Conservation (phyloP, 2,329 filamentous ascomycete species). For the Calonectria leucothoes region DNA sequence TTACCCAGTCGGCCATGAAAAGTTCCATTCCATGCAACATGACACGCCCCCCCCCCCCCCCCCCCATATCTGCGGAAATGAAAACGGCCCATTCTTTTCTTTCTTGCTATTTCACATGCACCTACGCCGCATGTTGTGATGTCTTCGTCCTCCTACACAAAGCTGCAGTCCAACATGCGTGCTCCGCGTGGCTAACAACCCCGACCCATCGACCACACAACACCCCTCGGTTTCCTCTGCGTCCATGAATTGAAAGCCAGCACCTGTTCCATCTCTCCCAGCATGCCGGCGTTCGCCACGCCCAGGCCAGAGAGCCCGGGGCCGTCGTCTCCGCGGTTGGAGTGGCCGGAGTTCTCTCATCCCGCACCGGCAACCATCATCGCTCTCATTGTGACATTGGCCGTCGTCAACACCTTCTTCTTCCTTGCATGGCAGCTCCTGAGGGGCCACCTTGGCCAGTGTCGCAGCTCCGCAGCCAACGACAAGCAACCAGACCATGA, state of each 20-base stretch:
- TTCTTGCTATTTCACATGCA: constrained; percentile 5
- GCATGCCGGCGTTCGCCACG: constrained; percentile 5
- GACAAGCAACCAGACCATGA: not conserved
- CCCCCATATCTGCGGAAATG: constrained; percentile 18
- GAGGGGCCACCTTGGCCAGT: constrained; percentile 22
- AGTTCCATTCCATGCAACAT: constrained; percentile 32
- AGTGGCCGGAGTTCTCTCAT: constrained; percentile 25
- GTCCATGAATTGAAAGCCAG: constrained; percentile 3
- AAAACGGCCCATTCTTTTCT: constrained; percentile 31
- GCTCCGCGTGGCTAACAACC: not conserved
- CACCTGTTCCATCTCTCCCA: not conserved
- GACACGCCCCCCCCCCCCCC: too few species aligned
- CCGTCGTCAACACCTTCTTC: constrained; percentile 32
- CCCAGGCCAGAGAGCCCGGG: not conserved
- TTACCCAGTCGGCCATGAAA: constrained; percentile 27
- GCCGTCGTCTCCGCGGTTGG: constrained; percentile 10
- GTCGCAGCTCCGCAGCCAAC: constrained; percentile 23
- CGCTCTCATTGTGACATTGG: constrained; percentile 33
- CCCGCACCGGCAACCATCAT: constrained; percentile 34
- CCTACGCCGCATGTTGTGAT: not conserved
- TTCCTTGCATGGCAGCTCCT: constrained; percentile 33
- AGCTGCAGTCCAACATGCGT: not conserved
- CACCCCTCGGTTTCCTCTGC: not conserved
- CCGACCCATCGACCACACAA: not conserved
- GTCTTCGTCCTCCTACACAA: not conserved